Evolutionary conservation across 2,329 filamentous ascomycete species (phyloP), one percentile per base, ranked within the genome.

Genomic region (Coniella vitis): DNA sequence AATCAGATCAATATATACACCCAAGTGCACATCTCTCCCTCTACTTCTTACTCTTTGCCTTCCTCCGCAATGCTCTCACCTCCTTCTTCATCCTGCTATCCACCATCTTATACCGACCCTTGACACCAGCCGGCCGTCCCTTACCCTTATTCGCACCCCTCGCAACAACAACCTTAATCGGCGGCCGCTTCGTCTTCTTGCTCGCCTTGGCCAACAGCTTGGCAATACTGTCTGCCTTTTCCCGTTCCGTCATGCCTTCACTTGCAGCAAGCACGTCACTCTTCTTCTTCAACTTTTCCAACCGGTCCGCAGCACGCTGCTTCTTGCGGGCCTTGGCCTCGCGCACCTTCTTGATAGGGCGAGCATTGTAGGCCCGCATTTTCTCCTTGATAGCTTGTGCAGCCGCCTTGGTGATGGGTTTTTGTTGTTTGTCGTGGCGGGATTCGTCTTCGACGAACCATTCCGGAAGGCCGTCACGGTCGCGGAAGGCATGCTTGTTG

Each of bases 251-350:
- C 75, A 96, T 81, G 44, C 86, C 87, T 65, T 96, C 91, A 57
- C 95, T 91, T 51, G 90, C 87, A 17, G 84, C 85, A 44, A 98
- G 70, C 59, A 95, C 70, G 35, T 94, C 90, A n/a, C 83, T 88
- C 78, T 98, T 98, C 82, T 94, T 95, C 72, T 90, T 88, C 55
- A 98, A 73, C 72, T 95, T 96, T 77, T 98, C 93, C 25, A 98
- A 70, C 50, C 81, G 79, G 68, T 94, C 87, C 1, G 89, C 91
- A 8, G 90, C 84, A 78, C 94, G 94, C 69, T 95, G 85, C 73
- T 96, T 97, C 83, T 98, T 98, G 52, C 93, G 79, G 32, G 90
- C 91, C 70, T 94, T 90, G 20, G 93, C 93, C 69, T 98, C 93
- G 58, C 87, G 86, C 29, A 98, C 93, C 75, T 98, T 98, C 78